Base-by-base conservation (phyloP, 495 filamentous ascomycete species). In the Tuber calosporum region DNA sequence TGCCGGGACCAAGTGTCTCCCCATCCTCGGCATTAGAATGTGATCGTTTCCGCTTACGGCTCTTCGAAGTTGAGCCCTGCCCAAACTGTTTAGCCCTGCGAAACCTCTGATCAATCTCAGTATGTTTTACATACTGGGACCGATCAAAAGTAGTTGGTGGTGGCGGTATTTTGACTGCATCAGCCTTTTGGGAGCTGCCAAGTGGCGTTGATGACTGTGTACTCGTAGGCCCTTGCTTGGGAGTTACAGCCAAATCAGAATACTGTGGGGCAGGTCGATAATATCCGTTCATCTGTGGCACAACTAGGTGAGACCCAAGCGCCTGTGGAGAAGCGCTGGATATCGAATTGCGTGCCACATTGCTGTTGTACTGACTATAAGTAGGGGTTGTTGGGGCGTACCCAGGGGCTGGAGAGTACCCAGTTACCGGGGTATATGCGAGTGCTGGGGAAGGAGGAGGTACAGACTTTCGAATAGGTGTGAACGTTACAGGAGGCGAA, bases 111-210 rank as follows among this genome's bases (percentile, higher is more conserved):
- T 85, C 84, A 3, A 84, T 68, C 8, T 82, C 79, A 34, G 81
- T 78, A n/a, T 73, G 80, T 62, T 84, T 85, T 41, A 62, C 69
- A 68, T 82, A 82, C 73, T 82, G 73, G 7, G 78, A 79, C n/a
- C 80, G 81, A 43, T 82, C 80, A 38, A 82, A 80, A 22, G 74
- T 74, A 19, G 72, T 72, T 36, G 79, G 74, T 30, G 74, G 74
- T 34, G 71, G 67, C 19, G 80, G 77, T 37, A 81, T 58, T 88
- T 87, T 15, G 87, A 87, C 80, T 89, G 87, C 71, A 93, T 83
- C 71, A 92, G 85, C 74, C 89, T 88, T 77, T 92, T 89, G 67
- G 95, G 83, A 77, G 92, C 89, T 79, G 88, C 83, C 62, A 91
- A 85, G 36, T 83, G 86, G 74, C 82, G 84, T 73, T 84, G 85